Percentiles rank a stretch among this genome's conserved stretches.
Evolutionary conservation across 768 basidiomycete species (phyloP).

Genomic region (Phylloporus sp.): DNA sequence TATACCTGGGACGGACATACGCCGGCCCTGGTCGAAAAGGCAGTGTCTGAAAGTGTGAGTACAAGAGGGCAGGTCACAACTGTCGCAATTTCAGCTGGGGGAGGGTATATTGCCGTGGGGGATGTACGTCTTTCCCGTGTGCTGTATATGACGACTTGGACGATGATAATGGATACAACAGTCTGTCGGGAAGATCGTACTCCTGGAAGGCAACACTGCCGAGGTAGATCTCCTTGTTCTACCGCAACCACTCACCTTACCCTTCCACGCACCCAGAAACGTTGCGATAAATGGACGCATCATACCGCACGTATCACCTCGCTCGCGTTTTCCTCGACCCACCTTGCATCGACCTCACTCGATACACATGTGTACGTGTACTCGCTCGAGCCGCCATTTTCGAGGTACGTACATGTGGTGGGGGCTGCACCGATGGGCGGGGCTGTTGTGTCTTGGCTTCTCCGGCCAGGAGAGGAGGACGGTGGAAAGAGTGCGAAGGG

Average conservation of each 20-base stretch:
- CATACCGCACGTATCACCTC: slow-evolving; percentile 81
- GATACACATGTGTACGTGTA: slow-evolving; percentile 92
- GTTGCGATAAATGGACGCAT: slow-evolving; percentile 80
- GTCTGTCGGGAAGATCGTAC: slow-evolving; percentile 77
- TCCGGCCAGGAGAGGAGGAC: neutral
- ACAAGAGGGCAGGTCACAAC: slow-evolving; percentile 57
- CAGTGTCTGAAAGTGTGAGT: slow-evolving; percentile 61
- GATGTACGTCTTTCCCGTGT: slow-evolving; percentile 54
- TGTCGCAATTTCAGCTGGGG: slow-evolving; percentile 78
- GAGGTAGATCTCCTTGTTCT: slow-evolving; percentile 32
- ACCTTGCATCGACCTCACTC: slow-evolving; percentile 85
- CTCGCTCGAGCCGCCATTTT: slow-evolving; percentile 63
- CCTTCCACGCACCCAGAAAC: slow-evolving; percentile 36
- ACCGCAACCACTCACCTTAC: neutral
- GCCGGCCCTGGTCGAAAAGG: slow-evolving; percentile 45
- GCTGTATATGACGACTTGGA: neutral
- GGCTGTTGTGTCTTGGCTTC: slow-evolving; percentile 73
- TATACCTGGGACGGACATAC: slow-evolving; percentile 67
- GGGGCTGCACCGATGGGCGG: slow-evolving; percentile 87
- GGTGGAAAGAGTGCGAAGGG: slow-evolving; percentile 20
- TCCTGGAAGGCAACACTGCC: slow-evolving; percentile 67
- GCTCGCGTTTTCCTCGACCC: slow-evolving; percentile 42
- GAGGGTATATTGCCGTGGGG: slow-evolving; percentile 70
- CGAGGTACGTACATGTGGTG: slow-evolving; percentile 73
- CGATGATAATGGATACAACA: slow-evolving; percentile 25